Evolutionary conservation across 148 eudicot genomes (phyloP), one percentile per base, ranked within the genome.

Genomic region (Polygonum maritimum): DNA sequence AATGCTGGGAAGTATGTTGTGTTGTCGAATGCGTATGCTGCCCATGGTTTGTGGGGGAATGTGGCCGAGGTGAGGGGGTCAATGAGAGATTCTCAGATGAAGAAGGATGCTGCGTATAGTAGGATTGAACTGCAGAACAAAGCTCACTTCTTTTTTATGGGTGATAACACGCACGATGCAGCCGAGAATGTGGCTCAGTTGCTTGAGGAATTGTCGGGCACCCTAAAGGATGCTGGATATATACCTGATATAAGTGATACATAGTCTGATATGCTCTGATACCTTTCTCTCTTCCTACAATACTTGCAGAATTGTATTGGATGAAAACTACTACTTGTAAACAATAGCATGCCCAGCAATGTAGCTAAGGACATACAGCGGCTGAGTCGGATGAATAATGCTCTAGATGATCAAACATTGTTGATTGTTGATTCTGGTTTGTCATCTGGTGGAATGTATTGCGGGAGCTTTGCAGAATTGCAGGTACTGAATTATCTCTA

Each of bases 41-140:
- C 79, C 38, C 81, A 76, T 7, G 74, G 82, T 18, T 81, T 81
- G 65, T 78, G 83, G 83, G 74, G 74, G 7, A 84, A 82, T 39
- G 82, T 80, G 73, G 49, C 60, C n/a, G 3, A 74, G 80, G 48
- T 70, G 36, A 85, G 98, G 87, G 87, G 91, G 39, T 77, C 81
- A 63, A 87, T 93, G 93, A 93, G 80, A 82, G 88, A 84, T 31
- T 80, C 71, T 52, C 90, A 91, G 36, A 79, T 93, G 80, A 87
- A 80, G 80, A 93, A 91, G 86, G 92, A 89, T 74, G 92, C 98
- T 45, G 93, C 86, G 57, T 87, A 84, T 80, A 93, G 98, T 82
- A 88, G 91, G 87, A 89, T 93, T 81, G 98, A 91, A 84, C 79
- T 88, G 41, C 90, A 88, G 73, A 86, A 70, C 55, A 85, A 83